Base-by-base conservation (phyloP, 805 yeast genomes). In the Lipomyces lipofer region DNA sequence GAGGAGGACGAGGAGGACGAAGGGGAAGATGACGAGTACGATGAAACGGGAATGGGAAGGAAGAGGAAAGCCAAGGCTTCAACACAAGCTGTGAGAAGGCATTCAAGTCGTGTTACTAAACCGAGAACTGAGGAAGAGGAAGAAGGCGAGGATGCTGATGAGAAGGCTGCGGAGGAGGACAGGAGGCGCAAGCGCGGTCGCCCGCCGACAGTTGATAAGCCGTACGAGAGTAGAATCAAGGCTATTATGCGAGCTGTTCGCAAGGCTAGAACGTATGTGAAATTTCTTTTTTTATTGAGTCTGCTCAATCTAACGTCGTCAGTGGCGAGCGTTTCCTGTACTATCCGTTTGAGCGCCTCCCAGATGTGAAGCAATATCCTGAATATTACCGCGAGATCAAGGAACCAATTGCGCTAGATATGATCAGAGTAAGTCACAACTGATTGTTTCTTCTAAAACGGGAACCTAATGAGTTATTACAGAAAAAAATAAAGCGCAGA, bases 141-240 rank as follows among this genome's bases (percentile, higher is more conserved):
- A 49, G 70, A 67, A 32, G 69, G 61, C 10, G 68, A 63, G 4
- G 70, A 63, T 25, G 60, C 47, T 13, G 53, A 46, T 13, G 54
- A 47, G 21, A 21, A 17, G 38, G 4, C 66, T 59, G n/a, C n/a
- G n/a, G n/a, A 36, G 62, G 47, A 56, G 63, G 22, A 74, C 71
- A 64, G 63, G 43, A 67, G 88, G 63, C 79, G 81, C 29, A 85
- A 88, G 69, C 78, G 95, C 66, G 96, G 96, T 17, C 78, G 96
- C 64, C 96, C 97, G 4, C 96, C 96, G 1, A 85, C 88, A 52
- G 88, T 89, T 47, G 96, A 88, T 69, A 85, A 83, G 67, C 95
- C 96, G 4, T 91, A 86, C 69, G 97, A 94, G 71, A 89, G 89
- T 66, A 78, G 97, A 59, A 90, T 92, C 71, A 91, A 92, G 69